phyloP scores from a whole-genome alignment of 2,329 filamentous ascomycete species.

The Thelonectria olida region DNA sequence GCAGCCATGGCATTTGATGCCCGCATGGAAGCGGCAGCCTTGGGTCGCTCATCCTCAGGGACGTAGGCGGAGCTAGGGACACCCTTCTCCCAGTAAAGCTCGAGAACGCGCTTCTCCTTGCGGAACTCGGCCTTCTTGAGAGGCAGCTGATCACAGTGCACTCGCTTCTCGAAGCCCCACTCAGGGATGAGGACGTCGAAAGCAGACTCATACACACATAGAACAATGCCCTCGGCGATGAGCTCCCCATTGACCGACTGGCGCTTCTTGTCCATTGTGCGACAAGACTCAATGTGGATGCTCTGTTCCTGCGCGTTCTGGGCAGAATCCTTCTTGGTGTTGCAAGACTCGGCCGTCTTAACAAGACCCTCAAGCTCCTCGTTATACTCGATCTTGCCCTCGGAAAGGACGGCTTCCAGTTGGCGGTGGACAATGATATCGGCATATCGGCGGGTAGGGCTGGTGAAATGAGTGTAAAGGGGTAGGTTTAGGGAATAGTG shows the following conservation, averaged over 20 bases:
- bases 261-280: constrained; percentile 91
- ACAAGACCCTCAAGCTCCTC: constrained; percentile 89
- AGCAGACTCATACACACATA: constrained; percentile 97
- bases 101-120: constrained; percentile 92
- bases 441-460: constrained; percentile 91
- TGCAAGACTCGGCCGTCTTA: constrained; percentile 95
- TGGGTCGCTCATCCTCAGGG: constrained; percentile 95
- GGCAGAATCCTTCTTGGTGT: constrained; percentile 98
- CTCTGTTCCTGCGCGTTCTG: constrained; percentile 98
- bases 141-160: constrained; percentile 97
- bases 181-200: constrained; percentile 98
- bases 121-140: constrained; percentile 99
- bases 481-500: constrained; percentile 95
- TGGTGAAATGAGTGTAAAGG: constrained; percentile 97
- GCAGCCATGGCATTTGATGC: constrained; percentile 79
- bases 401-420: constrained; percentile 84
- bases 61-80: constrained; percentile 96
- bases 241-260: constrained; percentile 89
- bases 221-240: constrained; percentile 93
- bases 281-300: constrained; percentile 97
- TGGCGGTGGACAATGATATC: constrained; percentile 97
- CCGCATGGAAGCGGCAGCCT: constrained; percentile 78
- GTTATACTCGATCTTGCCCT: constrained; percentile 82
- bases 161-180: constrained; percentile 98
- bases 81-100: constrained; percentile 99